phyloP scores from a whole-genome alignment of 148 eudicot genomes.

The Pouteria glomerata region DNA sequence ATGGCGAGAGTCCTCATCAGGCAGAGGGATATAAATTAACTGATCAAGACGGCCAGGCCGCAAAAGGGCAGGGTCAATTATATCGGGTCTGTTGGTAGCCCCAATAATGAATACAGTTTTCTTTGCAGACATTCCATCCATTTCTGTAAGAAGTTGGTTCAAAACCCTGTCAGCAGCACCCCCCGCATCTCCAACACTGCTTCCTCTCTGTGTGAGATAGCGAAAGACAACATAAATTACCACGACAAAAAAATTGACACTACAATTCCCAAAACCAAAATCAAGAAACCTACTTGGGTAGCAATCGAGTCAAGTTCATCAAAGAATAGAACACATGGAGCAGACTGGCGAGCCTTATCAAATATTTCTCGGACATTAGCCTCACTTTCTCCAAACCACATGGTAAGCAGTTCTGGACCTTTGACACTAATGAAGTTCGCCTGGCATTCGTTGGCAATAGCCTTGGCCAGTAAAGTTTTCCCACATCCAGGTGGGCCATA shows the following conservation, averaged over 20 bases:
- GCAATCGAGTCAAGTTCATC: constrained; percentile 93
- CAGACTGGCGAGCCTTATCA: constrained; percentile 81
- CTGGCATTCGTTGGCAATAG: constrained; percentile 90
- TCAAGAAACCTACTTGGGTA: constrained; percentile 54
- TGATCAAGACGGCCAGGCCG: constrained; percentile 93
- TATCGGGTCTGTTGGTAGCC: constrained; percentile 88
- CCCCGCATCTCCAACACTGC: constrained; percentile 88
- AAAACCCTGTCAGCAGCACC: constrained; percentile 90
- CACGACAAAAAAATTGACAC: not conserved
- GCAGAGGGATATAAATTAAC: constrained; percentile 78
- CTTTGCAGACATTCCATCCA: constrained; percentile 95
- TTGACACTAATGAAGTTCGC: constrained; percentile 86
- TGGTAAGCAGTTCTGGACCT: constrained; percentile 83
- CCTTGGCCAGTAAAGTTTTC: constrained; percentile 81
- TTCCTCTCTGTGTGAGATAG: constrained; percentile 54
- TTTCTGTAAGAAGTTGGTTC: constrained; percentile 83
- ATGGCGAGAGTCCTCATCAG: constrained; percentile 77
- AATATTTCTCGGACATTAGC: constrained; percentile 86
- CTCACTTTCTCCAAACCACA: constrained; percentile 98
- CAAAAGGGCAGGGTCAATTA: constrained; percentile 78
- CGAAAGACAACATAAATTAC: not conserved
- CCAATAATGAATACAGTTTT: constrained; percentile 87
- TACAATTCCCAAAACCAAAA: not conserved
- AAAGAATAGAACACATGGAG: constrained; percentile 86
- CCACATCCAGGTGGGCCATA: constrained; percentile 97